Evolutionary conservation across 805 yeast species (phyloP).

Genomic region (Lipomyces lipofer): DNA sequence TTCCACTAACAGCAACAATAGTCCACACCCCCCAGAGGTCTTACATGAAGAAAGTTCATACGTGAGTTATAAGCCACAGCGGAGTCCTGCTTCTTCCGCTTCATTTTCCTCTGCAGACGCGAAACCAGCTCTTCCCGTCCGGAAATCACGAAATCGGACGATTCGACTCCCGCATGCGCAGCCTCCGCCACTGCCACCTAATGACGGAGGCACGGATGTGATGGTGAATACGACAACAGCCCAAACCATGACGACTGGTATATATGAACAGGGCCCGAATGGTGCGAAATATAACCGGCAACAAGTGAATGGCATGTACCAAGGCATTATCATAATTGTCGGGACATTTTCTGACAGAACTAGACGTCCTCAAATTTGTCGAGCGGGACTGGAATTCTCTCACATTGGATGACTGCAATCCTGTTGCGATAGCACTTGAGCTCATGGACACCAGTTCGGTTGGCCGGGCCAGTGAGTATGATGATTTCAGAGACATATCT

Average conservation of each 20-base stretch:
- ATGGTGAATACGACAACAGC: too few relatives aligned
- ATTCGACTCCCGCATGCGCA: neutral
- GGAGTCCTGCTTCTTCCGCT: neutral
- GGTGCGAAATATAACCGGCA: slow-evolving; percentile 2
- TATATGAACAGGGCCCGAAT: neutral
- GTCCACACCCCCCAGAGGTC: neutral
- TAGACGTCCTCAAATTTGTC: slow-evolving; percentile 37
- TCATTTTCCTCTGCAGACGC: neutral
- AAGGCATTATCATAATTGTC: neutral
- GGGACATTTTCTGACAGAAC: neutral
- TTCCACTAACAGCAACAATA: neutral
- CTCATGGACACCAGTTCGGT: slow-evolving; percentile 84
- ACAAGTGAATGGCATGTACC: neutral
- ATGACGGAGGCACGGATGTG: too few relatives aligned
- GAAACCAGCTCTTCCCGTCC: slow-evolving; percentile 18
- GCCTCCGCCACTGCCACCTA: slow-evolving; percentile 6
- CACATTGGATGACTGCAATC: slow-evolving; percentile 61
- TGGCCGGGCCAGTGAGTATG: slow-evolving; percentile 76
- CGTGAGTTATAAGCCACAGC: neutral
- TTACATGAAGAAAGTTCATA: neutral
- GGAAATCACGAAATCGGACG: slow-evolving; percentile 15
- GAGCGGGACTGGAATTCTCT: slow-evolving; percentile 53
- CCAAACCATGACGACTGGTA: neutral
- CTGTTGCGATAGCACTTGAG: slow-evolving; percentile 80
- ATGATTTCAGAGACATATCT: slow-evolving; percentile 65